A percentile compares a stretch with the other conserved stretches of the same genome.
phyloP scores from a whole-genome alignment of 306 rosid genomes.

The Leucaena leucocephala region DNA sequence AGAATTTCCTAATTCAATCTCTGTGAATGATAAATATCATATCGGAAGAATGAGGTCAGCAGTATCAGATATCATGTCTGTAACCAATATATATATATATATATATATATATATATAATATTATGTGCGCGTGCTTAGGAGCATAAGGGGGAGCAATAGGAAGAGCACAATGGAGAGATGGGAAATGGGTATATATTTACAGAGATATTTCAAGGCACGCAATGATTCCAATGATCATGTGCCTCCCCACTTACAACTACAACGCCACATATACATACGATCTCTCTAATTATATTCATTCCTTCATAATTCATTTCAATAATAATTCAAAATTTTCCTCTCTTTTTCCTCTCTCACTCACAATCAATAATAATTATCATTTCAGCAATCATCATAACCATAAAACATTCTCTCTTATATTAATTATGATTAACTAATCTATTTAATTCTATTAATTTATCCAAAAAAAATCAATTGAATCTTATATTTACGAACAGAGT shows the following conservation, averaged over 20 bases:
- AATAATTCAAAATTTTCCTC: not conserved
- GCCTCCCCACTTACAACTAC: conserved; percentile 48
- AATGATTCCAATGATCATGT: conserved; percentile 58
- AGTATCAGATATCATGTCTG: not conserved
- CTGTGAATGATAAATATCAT: not conserved
- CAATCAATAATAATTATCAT: conserved; percentile 19
- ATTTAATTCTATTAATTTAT: too few species aligned
- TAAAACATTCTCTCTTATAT: not conserved
- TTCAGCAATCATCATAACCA: conserved; percentile 31
- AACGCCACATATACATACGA: conserved; percentile 11
- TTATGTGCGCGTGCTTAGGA: conserved; percentile 57
- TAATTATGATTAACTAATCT: too few species aligned
- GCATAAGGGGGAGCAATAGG: conserved; percentile 24
- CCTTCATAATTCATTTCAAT: not conserved
- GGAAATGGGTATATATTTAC: conserved; percentile 27
- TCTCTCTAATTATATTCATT: not conserved
- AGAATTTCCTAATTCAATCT: not conserved
- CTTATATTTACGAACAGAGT: too few species aligned
- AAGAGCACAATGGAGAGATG: conserved; percentile 19
- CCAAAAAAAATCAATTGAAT: too few species aligned
- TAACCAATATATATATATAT: not conserved
- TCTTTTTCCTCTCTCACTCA: not conserved
- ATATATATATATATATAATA: not conserved
- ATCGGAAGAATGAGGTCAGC: not conserved
- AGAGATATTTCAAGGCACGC: conserved; percentile 48